Base-by-base conservation (phyloP, 129 eudicot species). In the Deinandra increscens region DNA sequence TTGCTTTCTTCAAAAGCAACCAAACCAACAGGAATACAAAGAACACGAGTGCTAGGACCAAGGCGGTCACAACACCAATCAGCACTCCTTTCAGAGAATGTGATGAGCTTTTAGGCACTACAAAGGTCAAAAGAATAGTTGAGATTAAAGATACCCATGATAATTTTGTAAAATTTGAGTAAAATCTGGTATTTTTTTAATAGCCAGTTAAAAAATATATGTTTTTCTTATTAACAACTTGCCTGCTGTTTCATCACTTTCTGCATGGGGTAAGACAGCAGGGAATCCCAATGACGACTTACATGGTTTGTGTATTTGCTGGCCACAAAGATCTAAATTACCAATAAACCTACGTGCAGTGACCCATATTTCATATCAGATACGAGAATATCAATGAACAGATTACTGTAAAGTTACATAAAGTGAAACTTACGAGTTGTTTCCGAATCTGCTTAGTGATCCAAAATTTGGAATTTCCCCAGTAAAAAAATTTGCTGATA, bases 401-500 rank as follows among this genome's bases (percentile, higher is more conserved):
- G 20, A 2, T n/a, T n/a, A n/a, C n/a, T n/a, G 26, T 22, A 8
- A n/a, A 48, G 60, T 17, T 53, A 43, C 13, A 18, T 7, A 12
- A 41, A 45, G 43, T 44, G 44, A 38, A n/a, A 79, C 96, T 79
- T 85, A 93, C 98, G 98, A 89, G 13, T 68, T 78, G 74, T 60
- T 83, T 42, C 90, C 85, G 42, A 93, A 93, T 56, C 72, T 84
- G 87, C 92, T 89, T 9, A 93, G 82, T 7, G 83, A 79, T 75
- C 98, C 98, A 50, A 89, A 73, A 76, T 87, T 86, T 13, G 98
- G 98, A 38, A 93, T 85, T 84, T 89, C 97, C 38, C 98, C 98
- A n/a, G 92, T 78, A 63, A 93, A 87, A 74, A 87, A 87, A 79
- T 93, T 93, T 50, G 83, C 58, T 1, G 98, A 93, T 79, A 93